phyloP scores from a whole-genome alignment of 2,329 filamentous ascomycete species.

The Paecilomyces variotii region DNA sequence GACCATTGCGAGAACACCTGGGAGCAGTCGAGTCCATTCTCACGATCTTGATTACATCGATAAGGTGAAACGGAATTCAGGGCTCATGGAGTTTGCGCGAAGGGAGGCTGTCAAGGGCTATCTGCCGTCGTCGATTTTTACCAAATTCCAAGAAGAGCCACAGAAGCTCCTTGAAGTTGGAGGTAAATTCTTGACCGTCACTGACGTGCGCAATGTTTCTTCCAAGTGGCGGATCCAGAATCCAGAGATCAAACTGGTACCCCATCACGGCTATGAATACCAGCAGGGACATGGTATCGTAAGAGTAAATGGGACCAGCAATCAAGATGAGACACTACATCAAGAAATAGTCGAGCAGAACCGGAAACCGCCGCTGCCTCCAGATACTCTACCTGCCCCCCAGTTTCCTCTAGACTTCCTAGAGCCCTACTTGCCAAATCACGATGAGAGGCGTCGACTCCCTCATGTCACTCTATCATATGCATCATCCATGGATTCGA shows the following conservation, averaged over 20 bases:
- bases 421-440: conserved; percentile 43
- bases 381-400: conserved; percentile 40
- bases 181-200: conserved; percentile 39
- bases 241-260: conserved; percentile 33
- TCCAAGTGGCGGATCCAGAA: conserved; percentile 42
- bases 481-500: conserved; percentile 80
- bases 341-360: conserved; percentile 6
- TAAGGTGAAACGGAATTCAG: conserved; percentile 40
- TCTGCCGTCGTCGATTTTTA: conserved; percentile 42
- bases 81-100: conserved; percentile 39
- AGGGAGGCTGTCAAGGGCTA: conserved; percentile 40
- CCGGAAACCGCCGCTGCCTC: conserved; percentile 17
- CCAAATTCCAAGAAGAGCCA: conserved; percentile 39
- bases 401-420: conserved; percentile 39
- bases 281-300: conserved; percentile 37
- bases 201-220: conserved; percentile 41
- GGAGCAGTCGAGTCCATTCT: conserved; percentile 32
- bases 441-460: conserved; percentile 24
- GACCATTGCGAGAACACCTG: conserved; percentile 35
- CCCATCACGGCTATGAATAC: conserved; percentile 39
- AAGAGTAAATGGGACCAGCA: conserved; percentile 13
- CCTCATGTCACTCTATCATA: conserved; percentile 75
- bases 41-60: conserved; percentile 43
- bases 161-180: conserved; percentile 37
- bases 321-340: conserved; percentile 8